A percentile compares a stretch with the other conserved stretches of the same genome.
Conservation (phyloP, 352 stramenopile species). For the Aphanomyces stellatus region DNA sequence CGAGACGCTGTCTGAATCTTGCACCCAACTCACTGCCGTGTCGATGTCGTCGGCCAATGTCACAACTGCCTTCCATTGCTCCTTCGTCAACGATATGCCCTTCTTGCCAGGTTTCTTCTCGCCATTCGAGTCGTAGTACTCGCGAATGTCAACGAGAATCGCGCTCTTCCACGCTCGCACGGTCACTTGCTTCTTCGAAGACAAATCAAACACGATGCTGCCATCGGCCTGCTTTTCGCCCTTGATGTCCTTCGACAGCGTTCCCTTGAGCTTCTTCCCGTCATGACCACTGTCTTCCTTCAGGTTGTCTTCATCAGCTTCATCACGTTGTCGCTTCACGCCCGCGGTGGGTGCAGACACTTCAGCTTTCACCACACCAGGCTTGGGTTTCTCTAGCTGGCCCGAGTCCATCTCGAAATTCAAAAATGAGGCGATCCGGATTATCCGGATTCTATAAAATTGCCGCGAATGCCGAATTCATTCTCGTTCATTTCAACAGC, state of each 20-base stretch:
- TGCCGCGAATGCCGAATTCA: not conserved
- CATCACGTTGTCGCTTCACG: too few species aligned
- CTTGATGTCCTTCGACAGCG: not conserved
- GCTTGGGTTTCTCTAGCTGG: constrained; percentile 2
- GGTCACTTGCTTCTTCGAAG: constrained; percentile 45
- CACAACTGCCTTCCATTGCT: constrained; percentile 48
- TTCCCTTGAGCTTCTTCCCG: not conserved
- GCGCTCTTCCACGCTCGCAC: constrained; percentile 46
- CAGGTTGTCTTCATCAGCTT: too few species aligned
- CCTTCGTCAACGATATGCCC: constrained; percentile 49
- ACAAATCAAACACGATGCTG: constrained; percentile 37
- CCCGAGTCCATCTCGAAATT: not conserved
- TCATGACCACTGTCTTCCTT: too few species aligned
- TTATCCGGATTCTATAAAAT: not conserved
- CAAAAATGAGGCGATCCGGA: too few species aligned
- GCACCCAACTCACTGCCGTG: constrained; percentile 36
- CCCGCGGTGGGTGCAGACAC: too few species aligned
- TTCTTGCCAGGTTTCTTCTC: constrained; percentile 62
- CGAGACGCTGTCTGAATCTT: constrained; percentile 32
- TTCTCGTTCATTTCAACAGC: not conserved
- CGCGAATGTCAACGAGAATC: constrained; percentile 57
- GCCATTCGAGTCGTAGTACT: constrained; percentile 66
- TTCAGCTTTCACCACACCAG: too few species aligned
- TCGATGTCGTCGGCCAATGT: constrained; percentile 29
- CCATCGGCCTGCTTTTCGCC: constrained; percentile 13